phyloP scores from a whole-genome alignment of 1,139 yeast genomes.

The Kodamaea arcana region DNA sequence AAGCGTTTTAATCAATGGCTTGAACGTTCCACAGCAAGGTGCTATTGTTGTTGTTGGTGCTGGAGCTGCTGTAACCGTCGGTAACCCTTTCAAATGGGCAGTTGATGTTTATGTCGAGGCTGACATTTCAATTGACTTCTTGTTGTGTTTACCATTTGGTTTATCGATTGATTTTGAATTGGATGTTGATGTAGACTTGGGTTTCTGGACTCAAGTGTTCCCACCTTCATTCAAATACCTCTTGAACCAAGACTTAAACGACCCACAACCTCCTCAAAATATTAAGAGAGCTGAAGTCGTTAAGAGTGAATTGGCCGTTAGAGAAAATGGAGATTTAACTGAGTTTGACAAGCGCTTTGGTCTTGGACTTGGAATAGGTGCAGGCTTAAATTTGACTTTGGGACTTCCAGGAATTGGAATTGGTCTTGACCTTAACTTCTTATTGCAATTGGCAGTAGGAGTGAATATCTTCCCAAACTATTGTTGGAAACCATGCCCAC shows the following conservation, averaged over 20 bases:
- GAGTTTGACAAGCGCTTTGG: conserved; percentile 6
- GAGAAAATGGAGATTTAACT: conserved; percentile 2
- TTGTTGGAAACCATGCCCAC: conserved; percentile 21
- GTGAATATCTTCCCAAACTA: conserved; percentile 25
- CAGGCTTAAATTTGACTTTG: conserved; percentile 1
- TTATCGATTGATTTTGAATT: conserved; percentile 23
- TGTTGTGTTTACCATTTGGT: conserved; percentile 28
- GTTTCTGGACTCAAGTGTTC: conserved; percentile 16
- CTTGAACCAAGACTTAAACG: conserved; percentile 11
- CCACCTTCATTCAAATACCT: conserved; percentile 14
- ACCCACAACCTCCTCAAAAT: conserved; percentile 5
- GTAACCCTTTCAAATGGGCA: conserved; percentile 22
- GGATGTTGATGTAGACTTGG: conserved; percentile 12
- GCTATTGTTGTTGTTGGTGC: conserved; percentile 6
- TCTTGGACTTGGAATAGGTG: conserved; percentile 3
- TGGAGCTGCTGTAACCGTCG: conserved; percentile 6
- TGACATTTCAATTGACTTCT: conserved; percentile 8
- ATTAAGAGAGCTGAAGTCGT: conserved; percentile 7
- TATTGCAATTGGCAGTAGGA: conserved; percentile 14
- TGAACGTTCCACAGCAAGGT: conserved; percentile 7
- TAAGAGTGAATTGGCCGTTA: neutral
- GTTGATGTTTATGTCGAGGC: conserved; percentile 24
- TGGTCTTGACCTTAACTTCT: conserved; percentile 7
- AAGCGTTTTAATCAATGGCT: conserved; percentile 16
- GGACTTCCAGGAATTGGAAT: conserved; percentile 3